Evolutionary conservation across 257 asterid genomes (phyloP).

Genomic region (Prunella vulgaris): DNA sequence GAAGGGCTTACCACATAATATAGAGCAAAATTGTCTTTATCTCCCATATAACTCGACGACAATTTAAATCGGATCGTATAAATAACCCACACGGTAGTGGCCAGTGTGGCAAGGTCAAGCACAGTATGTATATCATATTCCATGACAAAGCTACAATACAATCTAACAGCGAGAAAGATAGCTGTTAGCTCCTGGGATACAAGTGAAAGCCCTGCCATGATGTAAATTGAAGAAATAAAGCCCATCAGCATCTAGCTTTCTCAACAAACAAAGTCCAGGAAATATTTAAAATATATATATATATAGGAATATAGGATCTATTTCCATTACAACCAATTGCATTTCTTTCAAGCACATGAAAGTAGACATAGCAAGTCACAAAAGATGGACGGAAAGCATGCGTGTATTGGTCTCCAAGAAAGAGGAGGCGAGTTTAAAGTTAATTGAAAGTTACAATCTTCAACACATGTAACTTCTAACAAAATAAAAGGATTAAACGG

Average conservation of each 20-base stretch:
- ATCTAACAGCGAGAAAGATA: slow-evolving; percentile 83
- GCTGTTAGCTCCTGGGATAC: slow-evolving; percentile 96
- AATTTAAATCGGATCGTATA: slow-evolving; percentile 76
- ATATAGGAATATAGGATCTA: not conserved
- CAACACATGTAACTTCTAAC: slow-evolving; percentile 2
- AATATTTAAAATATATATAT: not conserved
- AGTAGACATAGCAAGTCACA: not conserved
- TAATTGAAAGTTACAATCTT: not conserved
- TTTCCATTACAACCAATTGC: not conserved
- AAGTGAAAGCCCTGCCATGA: slow-evolving; percentile 74
- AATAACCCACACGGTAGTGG: slow-evolving; percentile 90
- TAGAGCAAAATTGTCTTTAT: slow-evolving; percentile 66
- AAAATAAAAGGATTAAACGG: not conserved
- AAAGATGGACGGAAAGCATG: not conserved
- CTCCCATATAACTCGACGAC: slow-evolving; percentile 82
- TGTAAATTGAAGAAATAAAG: not conserved
- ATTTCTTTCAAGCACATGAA: not conserved
- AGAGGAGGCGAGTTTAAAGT: not conserved
- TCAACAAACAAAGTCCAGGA: not conserved
- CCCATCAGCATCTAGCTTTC: slow-evolving; percentile 18
- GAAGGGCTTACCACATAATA: slow-evolving; percentile 71
- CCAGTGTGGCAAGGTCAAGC: slow-evolving; percentile 87
- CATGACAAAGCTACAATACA: slow-evolving; percentile 92
- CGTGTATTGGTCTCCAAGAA: not conserved
- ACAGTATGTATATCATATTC: slow-evolving; percentile 93